Percentiles rank a stretch among this genome's conserved stretches.
Evolutionary conservation across 257 asterid genomes (phyloP).

Genomic region (Jaltomata sinuosa): DNA sequence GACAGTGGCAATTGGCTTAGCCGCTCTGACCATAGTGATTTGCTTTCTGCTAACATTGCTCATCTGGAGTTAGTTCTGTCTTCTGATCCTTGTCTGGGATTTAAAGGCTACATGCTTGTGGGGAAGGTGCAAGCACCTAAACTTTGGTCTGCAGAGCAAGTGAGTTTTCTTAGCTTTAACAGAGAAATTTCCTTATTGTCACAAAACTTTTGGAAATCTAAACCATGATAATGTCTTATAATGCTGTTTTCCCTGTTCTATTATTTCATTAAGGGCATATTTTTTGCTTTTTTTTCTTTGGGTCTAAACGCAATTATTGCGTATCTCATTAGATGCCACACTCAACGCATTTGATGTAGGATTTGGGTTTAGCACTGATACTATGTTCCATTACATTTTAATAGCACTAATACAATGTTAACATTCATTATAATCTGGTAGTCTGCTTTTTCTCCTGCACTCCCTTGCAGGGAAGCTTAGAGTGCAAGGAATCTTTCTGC

Average conservation of each 20-base stretch:
- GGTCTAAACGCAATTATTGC: background rate
- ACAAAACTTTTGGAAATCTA: background rate
- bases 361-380: background rate
- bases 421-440: background rate
- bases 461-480: background rate
- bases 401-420: background rate
- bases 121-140: conserved; percentile 70
- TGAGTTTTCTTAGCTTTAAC: conserved; percentile 13
- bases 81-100: conserved; percentile 56
- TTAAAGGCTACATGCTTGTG: conserved; percentile 57
- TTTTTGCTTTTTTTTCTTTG: background rate
- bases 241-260: background rate
- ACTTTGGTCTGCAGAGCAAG: conserved; percentile 95
- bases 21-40: conserved; percentile 28
- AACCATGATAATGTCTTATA: background rate
- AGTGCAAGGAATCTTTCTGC: background rate
- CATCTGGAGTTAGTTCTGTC: conserved; percentile 37
- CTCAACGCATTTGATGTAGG: background rate
- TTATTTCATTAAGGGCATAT: background rate
- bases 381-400: background rate
- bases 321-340: background rate
- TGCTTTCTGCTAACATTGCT: conserved; percentile 50
- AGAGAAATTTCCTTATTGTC: too few relatives aligned
- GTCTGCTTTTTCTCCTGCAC: background rate
- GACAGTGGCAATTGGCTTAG: conserved; percentile 47